Evolutionary conservation across 345 rosid genomes (phyloP).

Genomic region (Pelargonium nanum): DNA sequence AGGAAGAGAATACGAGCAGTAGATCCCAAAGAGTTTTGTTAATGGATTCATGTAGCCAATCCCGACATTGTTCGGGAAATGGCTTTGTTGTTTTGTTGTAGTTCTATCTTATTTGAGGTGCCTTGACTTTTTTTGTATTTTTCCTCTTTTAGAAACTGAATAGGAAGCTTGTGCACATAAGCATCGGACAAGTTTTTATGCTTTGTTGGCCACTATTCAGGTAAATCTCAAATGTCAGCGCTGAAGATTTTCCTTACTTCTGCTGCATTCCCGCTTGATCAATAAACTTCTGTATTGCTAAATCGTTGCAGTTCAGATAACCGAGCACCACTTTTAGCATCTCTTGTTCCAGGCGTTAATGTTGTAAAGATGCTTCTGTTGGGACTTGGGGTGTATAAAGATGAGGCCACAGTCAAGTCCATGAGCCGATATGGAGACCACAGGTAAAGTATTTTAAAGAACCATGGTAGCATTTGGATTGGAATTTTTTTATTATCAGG

Average conservation of each 20-base stretch:
- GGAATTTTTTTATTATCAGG: too few relatives aligned
- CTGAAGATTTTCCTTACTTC: conserved; percentile 3
- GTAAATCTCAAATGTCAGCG: conserved; percentile 23
- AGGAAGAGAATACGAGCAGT: too few relatives aligned
- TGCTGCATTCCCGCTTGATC: conserved; percentile 6
- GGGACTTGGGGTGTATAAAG: conserved; percentile 68
- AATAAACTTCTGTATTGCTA: too few relatives aligned
- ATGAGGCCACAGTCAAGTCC: conserved; percentile 81
- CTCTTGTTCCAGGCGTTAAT: conserved; percentile 57
- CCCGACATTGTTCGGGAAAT: too few relatives aligned
- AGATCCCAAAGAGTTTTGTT: too few relatives aligned
- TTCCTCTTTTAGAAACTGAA: conserved; percentile 46
- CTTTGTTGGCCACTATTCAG: conserved; percentile 85
- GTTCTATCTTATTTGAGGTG: neutral
- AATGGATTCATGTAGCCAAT: too few relatives aligned
- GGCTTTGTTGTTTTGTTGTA: neutral
- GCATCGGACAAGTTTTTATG: conserved; percentile 74
- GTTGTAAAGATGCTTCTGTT: conserved; percentile 62
- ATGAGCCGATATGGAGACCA: conserved; percentile 88
- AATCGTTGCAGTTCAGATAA: conserved; percentile 54
- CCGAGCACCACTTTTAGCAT: conserved; percentile 69
- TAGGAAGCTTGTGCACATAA: conserved; percentile 83
- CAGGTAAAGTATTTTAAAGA: conserved; percentile 36
- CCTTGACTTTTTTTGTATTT: conserved; percentile 8
- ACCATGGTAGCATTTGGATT: too few relatives aligned